Conservation (phyloP, 177 flowering plant species). For the Vitis hybrid region DNA sequence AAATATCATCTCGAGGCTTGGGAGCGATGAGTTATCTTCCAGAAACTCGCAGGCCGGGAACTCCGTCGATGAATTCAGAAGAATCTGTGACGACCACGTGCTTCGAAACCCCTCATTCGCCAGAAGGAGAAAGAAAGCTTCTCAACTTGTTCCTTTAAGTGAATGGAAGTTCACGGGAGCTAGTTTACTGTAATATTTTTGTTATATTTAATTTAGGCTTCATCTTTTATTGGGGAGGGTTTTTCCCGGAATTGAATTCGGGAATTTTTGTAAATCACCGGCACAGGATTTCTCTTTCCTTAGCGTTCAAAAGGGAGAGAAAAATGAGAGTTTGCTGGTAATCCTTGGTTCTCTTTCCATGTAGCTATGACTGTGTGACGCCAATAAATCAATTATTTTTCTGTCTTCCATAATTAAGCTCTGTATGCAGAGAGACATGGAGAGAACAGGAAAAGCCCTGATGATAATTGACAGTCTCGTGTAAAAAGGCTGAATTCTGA, state of each 20-base stretch:
- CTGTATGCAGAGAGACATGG: too few species aligned
- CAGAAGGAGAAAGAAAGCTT: slow-evolving; percentile 31
- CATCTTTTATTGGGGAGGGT: slow-evolving; percentile 1
- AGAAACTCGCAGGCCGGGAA: slow-evolving; percentile 45
- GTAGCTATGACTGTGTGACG: background rate
- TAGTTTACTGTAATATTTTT: slow-evolving; percentile 3
- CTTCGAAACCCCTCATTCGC: slow-evolving; percentile 28
- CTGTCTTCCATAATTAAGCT: background rate
- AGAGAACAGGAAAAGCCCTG: too few species aligned
- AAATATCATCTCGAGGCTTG: background rate
- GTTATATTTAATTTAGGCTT: background rate
- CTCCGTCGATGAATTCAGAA: slow-evolving; percentile 68
- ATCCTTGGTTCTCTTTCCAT: background rate
- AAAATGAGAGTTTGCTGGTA: slow-evolving; percentile 32
- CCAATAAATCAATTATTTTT: background rate
- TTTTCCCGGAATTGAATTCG: slow-evolving; percentile 22
- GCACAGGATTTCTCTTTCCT: slow-evolving; percentile 44
- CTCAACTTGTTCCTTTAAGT: slow-evolving; percentile 42
- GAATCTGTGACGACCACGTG: slow-evolving; percentile 62
- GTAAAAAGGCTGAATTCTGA: too few species aligned
- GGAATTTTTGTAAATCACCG: slow-evolving; percentile 33
- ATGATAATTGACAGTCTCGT: too few species aligned
- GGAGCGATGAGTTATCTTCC: background rate
- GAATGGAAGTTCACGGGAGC: slow-evolving; percentile 6
- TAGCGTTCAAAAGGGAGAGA: slow-evolving; percentile 11